These are phyloP conservation scores for Geotrichum cucujoidarum DNA, from an alignment of 1,139 yeast species.

Conservation along the genomic window DNA sequence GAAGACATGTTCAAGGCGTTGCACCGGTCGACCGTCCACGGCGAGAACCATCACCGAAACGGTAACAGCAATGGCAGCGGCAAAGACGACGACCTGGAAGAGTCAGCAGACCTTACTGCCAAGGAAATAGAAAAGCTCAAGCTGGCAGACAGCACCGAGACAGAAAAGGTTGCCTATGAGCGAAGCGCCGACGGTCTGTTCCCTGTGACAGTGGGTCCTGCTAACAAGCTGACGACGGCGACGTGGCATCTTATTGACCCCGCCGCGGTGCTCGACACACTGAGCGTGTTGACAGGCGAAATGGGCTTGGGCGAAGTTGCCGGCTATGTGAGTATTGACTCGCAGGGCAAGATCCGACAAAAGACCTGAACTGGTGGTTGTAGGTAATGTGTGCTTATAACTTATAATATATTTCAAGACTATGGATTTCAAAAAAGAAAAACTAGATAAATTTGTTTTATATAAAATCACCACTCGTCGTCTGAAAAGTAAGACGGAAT, in stretches of 20 bases:
- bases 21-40: slow-evolving; percentile 34
- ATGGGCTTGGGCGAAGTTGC: slow-evolving; percentile 42
- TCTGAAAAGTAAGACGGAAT: not conserved
- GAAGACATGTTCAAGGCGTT: slow-evolving; percentile 92
- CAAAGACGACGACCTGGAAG: not conserved
- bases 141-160: slow-evolving; percentile 10
- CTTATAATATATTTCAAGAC: not conserved
- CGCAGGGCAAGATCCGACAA: slow-evolving; percentile 11
- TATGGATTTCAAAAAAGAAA: not conserved
- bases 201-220: slow-evolving; percentile 94
- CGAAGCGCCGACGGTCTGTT: slow-evolving; percentile 44
- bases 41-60: slow-evolving; percentile 40
- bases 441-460: not conserved
- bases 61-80: too few species aligned
- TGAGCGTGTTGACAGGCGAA: slow-evolving; percentile 72
- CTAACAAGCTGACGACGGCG: slow-evolving; percentile 83
- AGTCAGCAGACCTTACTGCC: not conserved
- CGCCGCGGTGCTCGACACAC: slow-evolving; percentile 73
- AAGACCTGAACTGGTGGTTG: too few species aligned
- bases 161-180: slow-evolving; percentile 23
- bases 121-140: slow-evolving; percentile 8
- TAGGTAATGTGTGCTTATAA: too few species aligned
- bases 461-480: not conserved
- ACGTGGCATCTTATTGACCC: slow-evolving; percentile 87
- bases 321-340: slow-evolving; percentile 12